Base-by-base conservation (phyloP, 768 basidiomycete species). In the Hericium coralloides region DNA sequence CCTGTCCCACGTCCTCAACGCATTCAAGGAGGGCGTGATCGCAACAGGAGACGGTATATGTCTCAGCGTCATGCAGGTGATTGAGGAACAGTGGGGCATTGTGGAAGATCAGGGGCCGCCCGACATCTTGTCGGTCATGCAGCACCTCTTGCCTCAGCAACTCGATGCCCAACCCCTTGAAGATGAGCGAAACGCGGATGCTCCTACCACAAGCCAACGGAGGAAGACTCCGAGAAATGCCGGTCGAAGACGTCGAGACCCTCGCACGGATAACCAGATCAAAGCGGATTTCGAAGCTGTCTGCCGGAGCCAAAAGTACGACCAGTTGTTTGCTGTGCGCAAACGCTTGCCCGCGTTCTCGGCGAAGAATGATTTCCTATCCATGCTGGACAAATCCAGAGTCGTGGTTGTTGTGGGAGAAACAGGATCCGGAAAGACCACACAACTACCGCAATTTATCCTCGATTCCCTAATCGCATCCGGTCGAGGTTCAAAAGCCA, bases 391-490 rank as follows among this genome's bases (percentile, higher is more conserved):
- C 38, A 70, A 66, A 10, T 82, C 81, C 62, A 75, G 84, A 50
- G 89, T 87, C 3, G 79, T 94, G 1, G 79, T 98, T 0, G 86
- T 97, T 0, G 88, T 95, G 4, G 95, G 95, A 47, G 94, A 95
- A 70, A 93, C 91, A 52, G 89, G 94, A 51, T 92, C 87, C 52
- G 94, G 94, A 25, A 98, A 98, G 70, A 94, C 92, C 2, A 94
- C 92, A 0, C 92, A 94, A 65, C 87, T 95, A 7, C 94, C 95
- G 14, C 91, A 95, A 62, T 95, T 92, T 63, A 84, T 98, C 54
- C 73, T 97, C 49, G 93, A 97, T 63, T 82, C 87, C 43, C 78
- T 90, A 47, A 94, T 95, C 50, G 60, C 73, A 8, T 73, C 78
- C 0, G 73, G 74, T 15, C 71, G 70, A 17, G 92, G 92, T 12